Evolutionary conservation across 352 stramenopile genomes (phyloP), one percentile per base, ranked within the genome.

Genomic region (Thalassiosira sp.): DNA sequence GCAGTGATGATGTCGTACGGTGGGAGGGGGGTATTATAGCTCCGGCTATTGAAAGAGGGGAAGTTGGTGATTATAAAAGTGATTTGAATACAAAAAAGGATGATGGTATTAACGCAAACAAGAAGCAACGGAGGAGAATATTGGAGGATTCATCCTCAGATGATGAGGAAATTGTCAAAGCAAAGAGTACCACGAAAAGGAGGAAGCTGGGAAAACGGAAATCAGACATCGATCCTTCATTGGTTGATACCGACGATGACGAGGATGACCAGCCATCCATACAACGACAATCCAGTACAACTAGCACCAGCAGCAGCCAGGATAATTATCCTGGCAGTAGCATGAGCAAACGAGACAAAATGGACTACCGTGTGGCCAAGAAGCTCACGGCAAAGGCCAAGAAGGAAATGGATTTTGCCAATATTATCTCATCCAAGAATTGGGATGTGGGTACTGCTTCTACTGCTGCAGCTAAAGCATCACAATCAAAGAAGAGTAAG

Each of bases 301-400:
- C 6, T n/a, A 57, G 31, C 42, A 49, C 13, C 31, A 35, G 1
- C 16, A 22, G 27, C 2, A 52, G 2, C 37, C 15, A 28, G 13
- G 18, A 43, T 5, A 48, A 8, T 18, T 33, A 8, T 15, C 27
- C 6, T 27, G 48, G 31, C 16, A 33, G 46, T 28, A 31, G 49
- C 35, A 79, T 79, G 71, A 75, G 62, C 27, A 74, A 65, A 45
- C 25, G 49, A 20, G 61, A 79, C 33, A 79, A 79, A 45, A 70
- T 79, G 62, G 63, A 79, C 8, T 79, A 69, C 42, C 71, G 54
- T 3, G 64, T 70, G 8, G 71, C 71, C 22, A 79, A 74, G 31
- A 79, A 75, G 18, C 71, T 45, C 18, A 79, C 74, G 56, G 40
- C 46, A 13, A 75, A 65, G 49, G 42, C 45, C 0, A n/a, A 42